Percentiles rank a stretch among this genome's conserved stretches.
These are phyloP conservation scores for Adansonia grandidieri DNA, from an alignment of 441 rosid genomes.

Conservation along the genomic window DNA sequence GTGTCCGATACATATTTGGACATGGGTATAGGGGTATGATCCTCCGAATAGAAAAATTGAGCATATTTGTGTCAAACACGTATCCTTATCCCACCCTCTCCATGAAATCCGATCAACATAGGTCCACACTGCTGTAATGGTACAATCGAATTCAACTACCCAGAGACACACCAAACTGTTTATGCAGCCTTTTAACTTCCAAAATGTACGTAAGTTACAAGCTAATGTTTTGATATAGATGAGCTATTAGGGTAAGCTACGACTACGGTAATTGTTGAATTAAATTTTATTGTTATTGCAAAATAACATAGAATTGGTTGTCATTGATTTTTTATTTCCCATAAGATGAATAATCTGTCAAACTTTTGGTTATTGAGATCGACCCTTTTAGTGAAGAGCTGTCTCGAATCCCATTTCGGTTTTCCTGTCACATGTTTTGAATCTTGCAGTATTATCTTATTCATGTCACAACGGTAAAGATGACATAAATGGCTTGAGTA, in stretches of 20 bases:
- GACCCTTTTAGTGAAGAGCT: neutral
- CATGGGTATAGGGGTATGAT: too few relatives aligned
- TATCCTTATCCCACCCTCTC: too few relatives aligned
- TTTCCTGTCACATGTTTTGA: neutral
- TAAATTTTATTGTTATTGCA: neutral
- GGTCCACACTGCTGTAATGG: neutral
- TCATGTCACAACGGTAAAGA: neutral
- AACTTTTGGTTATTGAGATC: neutral
- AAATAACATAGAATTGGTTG: neutral
- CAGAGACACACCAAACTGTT: neutral
- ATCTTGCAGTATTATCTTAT: neutral
- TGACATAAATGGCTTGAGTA: neutral
- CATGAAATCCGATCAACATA: too few relatives aligned
- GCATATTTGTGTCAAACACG: too few relatives aligned
- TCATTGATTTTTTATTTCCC: neutral
- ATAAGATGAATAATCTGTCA: neutral
- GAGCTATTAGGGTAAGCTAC: neutral
- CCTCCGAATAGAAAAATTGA: too few relatives aligned
- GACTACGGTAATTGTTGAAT: neutral
- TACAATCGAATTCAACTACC: neutral
- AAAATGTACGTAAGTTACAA: slow-evolving; percentile 5
- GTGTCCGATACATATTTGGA: too few relatives aligned
- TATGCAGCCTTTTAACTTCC: neutral
- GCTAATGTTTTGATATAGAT: slow-evolving; percentile 1
- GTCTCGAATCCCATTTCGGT: neutral